These are phyloP conservation scores for Lignosus rhinocerotis DNA, from an alignment of 1,284 basidiomycete species.

Conservation along the genomic window DNA sequence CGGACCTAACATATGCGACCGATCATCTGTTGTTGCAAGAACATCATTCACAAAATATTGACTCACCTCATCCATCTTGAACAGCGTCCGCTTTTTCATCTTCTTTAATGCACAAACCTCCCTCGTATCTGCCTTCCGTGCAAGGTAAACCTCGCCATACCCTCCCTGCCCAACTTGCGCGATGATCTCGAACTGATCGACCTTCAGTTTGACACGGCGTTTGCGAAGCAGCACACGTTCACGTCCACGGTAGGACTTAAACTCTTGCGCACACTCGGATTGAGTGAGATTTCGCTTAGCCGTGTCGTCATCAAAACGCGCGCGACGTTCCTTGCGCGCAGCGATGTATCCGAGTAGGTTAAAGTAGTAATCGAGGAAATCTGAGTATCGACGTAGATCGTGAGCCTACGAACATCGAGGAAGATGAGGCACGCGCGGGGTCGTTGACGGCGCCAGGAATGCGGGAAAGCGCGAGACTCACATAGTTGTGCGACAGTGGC, in stretches of 20 bases:
- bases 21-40: slow-evolving; percentile 51
- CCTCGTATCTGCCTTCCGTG: slow-evolving; percentile 88
- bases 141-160: slow-evolving; percentile 94
- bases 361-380: slow-evolving; percentile 95
- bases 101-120: slow-evolving; percentile 96
- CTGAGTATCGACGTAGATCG: slow-evolving; percentile 40
- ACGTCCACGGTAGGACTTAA: slow-evolving; percentile 88
- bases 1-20: slow-evolving; percentile 59
- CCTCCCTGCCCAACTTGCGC: slow-evolving; percentile 97
- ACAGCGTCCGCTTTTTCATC: slow-evolving; percentile 90
- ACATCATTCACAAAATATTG: not conserved
- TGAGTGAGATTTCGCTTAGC: slow-evolving; percentile 61
- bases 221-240: slow-evolving; percentile 90
- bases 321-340: slow-evolving; percentile 78
- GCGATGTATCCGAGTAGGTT: slow-evolving; percentile 88
- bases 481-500: slow-evolving; percentile 95
- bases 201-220: slow-evolving; percentile 81
- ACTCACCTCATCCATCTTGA: slow-evolving; percentile 94
- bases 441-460: slow-evolving; percentile 5
- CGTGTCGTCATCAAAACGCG: slow-evolving; percentile 85
- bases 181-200: slow-evolving; percentile 94
- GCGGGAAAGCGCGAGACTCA: slow-evolving; percentile 41
- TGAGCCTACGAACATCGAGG: not conserved
- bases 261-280: slow-evolving; percentile 74
- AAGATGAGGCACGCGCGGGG: not conserved